Base-by-base conservation (phyloP, 2,329 filamentous ascomycete species). In the Aureobasidium musti region DNA sequence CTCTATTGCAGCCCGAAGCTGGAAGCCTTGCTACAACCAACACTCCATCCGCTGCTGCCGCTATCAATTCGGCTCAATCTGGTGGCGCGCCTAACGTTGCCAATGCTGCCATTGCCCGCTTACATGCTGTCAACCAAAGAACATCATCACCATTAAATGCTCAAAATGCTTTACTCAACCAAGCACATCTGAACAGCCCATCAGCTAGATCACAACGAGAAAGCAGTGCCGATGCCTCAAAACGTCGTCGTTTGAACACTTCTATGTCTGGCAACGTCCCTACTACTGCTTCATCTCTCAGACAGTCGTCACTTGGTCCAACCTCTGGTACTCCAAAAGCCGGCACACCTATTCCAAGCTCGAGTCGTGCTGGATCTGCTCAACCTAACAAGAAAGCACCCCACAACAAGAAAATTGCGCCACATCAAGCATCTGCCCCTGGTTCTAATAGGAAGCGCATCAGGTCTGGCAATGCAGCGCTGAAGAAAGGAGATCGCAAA, bases 231-330 rank as follows among this genome's bases (percentile, higher is more conserved):
- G 83, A 76, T 73, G 81, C 69, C 2, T 83, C 77, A 72, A 88
- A 88, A 75, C 84, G 86, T 6, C 84, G 86, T 33, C 83, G 85
- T 23, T 78, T 86, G 5, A 85, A 84, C 67, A 74, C 79, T 2
- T 82, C 80, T 28, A 76, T 87, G 33, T 35, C 61, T 21, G 81
- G 82, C 5, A 81, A 80, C 23, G 78, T 88, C 0, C 86, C 85
- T 2, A 76, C 80, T 14, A 79, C 83, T 2, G 82, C 83, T 0
- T 86, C 84, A 21, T 81, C 79, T 66, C 79, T 88, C 8, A 82
- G 86, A 7, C 86, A 88, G 73, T 83, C 84, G 0, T 88, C 86
- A 0, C 77, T 86, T 14, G 86, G 86, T 0, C 86, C 85, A 21
- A 45, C 45, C 17, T 41, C 74, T n/a, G 85, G 85, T n/a, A 89